Percentiles rank a stretch among this genome's conserved stretches.
These are phyloP conservation scores for Brassica juncea DNA, from an alignment of 345 rosid genomes.

Conservation along the genomic window DNA sequence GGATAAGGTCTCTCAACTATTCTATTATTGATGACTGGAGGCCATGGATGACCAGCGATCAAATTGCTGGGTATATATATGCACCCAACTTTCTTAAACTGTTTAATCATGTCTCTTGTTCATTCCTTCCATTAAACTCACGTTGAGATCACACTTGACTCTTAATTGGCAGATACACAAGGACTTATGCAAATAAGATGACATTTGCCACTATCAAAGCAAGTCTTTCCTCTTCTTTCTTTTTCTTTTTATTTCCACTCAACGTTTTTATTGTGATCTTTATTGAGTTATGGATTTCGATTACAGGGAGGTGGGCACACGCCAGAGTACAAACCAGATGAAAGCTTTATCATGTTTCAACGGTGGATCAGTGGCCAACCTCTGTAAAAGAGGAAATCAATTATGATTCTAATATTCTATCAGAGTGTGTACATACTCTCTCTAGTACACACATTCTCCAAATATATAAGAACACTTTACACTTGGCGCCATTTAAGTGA, in stretches of 20 bases:
- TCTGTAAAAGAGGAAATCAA: background rate
- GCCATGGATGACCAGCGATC: slow-evolving; percentile 51
- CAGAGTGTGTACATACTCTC: background rate
- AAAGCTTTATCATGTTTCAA: slow-evolving; percentile 48
- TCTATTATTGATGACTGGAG: slow-evolving; percentile 62
- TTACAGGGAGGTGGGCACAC: slow-evolving; percentile 68
- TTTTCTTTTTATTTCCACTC: background rate
- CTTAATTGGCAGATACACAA: slow-evolving; percentile 48
- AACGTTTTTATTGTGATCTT: background rate
- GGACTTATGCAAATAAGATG: slow-evolving; percentile 62
- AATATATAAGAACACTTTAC: background rate
- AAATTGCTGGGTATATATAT: slow-evolving; percentile 52
- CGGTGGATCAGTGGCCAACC: slow-evolving; percentile 33
- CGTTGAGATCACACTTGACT: background rate
- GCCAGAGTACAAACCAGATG: slow-evolving; percentile 50
- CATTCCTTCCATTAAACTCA: background rate
- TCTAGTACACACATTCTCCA: background rate
- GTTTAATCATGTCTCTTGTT: background rate
- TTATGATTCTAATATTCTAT: background rate
- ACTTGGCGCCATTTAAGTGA: background rate
- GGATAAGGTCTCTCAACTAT: slow-evolving; percentile 62
- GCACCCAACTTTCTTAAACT: background rate
- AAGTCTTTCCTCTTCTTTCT: background rate
- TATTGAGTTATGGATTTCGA: slow-evolving; percentile 1
- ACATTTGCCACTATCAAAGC: slow-evolving; percentile 71